Evolutionary conservation across 768 basidiomycete species (phyloP), one percentile per base, ranked within the genome.

Genomic region (Lentinula raphanica): DNA sequence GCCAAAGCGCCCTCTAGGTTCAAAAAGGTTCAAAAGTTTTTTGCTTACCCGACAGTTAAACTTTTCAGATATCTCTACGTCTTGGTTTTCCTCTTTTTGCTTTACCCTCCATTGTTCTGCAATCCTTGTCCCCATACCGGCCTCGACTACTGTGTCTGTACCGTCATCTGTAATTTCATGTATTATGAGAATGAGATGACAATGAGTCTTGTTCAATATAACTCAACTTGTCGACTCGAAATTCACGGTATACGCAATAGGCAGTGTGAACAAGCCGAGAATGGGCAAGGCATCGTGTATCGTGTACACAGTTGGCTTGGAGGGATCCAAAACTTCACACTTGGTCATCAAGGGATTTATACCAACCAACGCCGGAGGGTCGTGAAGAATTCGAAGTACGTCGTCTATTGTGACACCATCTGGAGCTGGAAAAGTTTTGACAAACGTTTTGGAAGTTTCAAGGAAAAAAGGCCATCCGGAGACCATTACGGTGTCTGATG

Each of bases 351-450:
- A 60, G 2, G 75, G 73, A 49, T 65, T 73, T 1, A 71, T 59
- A 1, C 61, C 46, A 32, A 75, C 64, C 1, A 75, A 58, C 5
- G 60, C 59, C 3, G 60, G 54, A 2, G 72, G 71, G 55, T n/a
- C n/a, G n/a, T 77, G 74, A 17, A 77, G 62, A 19, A 75, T 35
- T 7, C 49, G 44, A 9, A 75, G 59, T 7, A 71, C 65, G 3
- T 61, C 46, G 1, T 63, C 56, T 8, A 65, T 53, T 0, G 69
- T 63, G 3, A 53, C 29, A 28, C n/a, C n/a, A n/a, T 48, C 46
- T 48, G 46, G 17, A 3, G 65, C 62, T 7, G 67, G 55, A 9
- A 74, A 59, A 4, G 35, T 63, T 59, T 67, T 73, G 17, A 59
- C 62, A 11, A 67, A 54, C 23, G 58, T 35, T 5, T 70, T 68